Conservation (phyloP, 306 rosid genomes). For the Sechiopsis laciniata region DNA sequence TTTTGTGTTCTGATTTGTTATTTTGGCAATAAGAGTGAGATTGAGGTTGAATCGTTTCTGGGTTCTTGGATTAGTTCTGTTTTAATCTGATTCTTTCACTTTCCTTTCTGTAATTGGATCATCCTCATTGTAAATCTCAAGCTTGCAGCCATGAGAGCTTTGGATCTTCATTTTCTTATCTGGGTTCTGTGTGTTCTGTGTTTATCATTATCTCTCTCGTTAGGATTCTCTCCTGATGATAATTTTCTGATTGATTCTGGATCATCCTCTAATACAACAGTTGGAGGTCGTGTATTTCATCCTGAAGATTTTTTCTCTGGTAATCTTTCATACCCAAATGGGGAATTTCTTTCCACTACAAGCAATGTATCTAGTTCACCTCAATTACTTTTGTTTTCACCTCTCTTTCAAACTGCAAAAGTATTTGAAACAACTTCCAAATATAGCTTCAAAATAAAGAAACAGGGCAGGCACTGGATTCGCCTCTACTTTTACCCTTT, state of each 20-base stretch:
- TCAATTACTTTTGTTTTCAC: slow-evolving; percentile 30
- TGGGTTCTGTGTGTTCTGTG: slow-evolving; percentile 35
- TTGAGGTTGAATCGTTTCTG: neutral
- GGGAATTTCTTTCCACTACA: slow-evolving; percentile 25
- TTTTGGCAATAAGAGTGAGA: too few relatives aligned
- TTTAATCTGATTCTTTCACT: neutral
- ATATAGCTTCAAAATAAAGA: slow-evolving; percentile 49
- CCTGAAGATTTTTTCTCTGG: slow-evolving; percentile 37
- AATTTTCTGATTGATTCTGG: slow-evolving; percentile 53
- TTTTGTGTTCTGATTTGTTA: neutral
- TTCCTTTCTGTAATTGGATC: neutral
- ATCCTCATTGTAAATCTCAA: slow-evolving; percentile 3
- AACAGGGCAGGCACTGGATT: slow-evolving; percentile 52
- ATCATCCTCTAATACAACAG: slow-evolving; percentile 34
- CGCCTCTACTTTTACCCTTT: slow-evolving; percentile 63
- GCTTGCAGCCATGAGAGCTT: slow-evolving; percentile 25
- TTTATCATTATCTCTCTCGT: slow-evolving; percentile 30
- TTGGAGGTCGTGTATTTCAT: slow-evolving; percentile 40
- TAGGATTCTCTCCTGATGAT: slow-evolving; percentile 32
- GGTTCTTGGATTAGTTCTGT: neutral
- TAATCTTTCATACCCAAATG: slow-evolving; percentile 36
- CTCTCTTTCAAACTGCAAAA: slow-evolving; percentile 43
- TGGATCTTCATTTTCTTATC: slow-evolving; percentile 19
- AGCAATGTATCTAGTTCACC: slow-evolving; percentile 21
- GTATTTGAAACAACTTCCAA: slow-evolving; percentile 34